Conservation (phyloP, 257 asterid species). For the Solanum sitiens region DNA sequence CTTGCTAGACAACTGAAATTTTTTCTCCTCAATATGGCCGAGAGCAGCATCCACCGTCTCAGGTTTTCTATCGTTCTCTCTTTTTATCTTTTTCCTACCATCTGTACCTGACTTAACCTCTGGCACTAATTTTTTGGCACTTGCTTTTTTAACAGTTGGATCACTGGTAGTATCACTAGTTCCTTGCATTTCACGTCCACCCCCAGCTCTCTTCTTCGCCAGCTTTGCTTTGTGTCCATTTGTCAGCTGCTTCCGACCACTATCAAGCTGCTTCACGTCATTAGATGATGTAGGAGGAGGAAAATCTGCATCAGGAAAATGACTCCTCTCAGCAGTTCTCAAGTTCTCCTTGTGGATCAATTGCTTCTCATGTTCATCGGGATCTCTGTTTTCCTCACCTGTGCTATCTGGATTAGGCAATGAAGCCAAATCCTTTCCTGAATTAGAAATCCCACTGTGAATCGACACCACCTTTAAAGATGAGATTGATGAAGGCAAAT, state of each 20-base stretch:
- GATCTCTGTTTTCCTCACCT: conserved; percentile 11
- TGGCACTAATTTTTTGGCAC: conserved; percentile 29
- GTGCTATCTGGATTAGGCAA: conserved; percentile 19
- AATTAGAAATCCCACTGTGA: conserved; percentile 13
- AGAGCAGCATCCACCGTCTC: conserved; percentile 23
- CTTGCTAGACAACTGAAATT: conserved; percentile 22
- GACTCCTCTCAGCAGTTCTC: not conserved
- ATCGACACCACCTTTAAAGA: conserved; percentile 22
- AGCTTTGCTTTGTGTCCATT: conserved; percentile 40
- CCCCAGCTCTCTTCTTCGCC: conserved; percentile 34
- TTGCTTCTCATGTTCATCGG: not conserved
- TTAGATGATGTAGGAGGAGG: conserved; percentile 1
- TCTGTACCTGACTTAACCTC: conserved; percentile 17
- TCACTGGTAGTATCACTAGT: conserved; percentile 20
- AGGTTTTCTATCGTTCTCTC: conserved; percentile 25
- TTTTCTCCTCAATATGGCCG: conserved; percentile 20
- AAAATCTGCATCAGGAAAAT: not conserved
- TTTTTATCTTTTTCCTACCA: conserved; percentile 26
- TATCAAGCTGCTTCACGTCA: conserved; percentile 11
- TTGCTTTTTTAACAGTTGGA: conserved; percentile 14
- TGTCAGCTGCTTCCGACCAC: conserved; percentile 25
- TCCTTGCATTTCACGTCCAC: conserved; percentile 13
- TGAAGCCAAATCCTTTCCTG: conserved; percentile 19
- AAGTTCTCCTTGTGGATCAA: not conserved
- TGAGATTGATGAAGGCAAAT: conserved; percentile 14